Evolutionary conservation across 805 yeast species (phyloP), one percentile per base, ranked within the genome.

Genomic region (Schwanniomyces vanrijiae): DNA sequence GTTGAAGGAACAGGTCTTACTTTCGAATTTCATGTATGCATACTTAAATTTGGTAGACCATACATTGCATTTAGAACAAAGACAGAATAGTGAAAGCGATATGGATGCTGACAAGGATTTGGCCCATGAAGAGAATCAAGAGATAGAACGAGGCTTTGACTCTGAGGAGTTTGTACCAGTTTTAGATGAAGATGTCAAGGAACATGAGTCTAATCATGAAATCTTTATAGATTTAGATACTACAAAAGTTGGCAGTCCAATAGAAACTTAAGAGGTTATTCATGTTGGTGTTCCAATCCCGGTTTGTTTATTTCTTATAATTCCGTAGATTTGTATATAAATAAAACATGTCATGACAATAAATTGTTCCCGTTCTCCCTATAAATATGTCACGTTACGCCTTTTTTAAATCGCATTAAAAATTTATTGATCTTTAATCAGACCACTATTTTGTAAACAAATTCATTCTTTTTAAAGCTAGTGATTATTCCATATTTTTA

Each of bases 11-110:
- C 99, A 94, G 64, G 99, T 94, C 1, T 65, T 94, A 42, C 69
- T 94, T 53, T 89, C 97, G 49, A 94, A 94, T 64, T 94, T 94
- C 79, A 94, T 94, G 99, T 94, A 94, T 62, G 92, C 97, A 0
- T 94, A 94, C 66, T 77, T 94, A 73, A 92, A 94, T 61, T 74
- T 94, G 66, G 96, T 94, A 46, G 96, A 92, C 65, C 97, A 92
- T 62, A 91, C 92, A 13, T 72, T 87, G 55, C 89, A 85, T 64
- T 65, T 88, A 51, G 77, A 73, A 50, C 92, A 87, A 57, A 89
- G 84, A 50, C 60, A 68, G 64, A 61, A 62, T 40, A 37, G 4
- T 37, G 26, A 40, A 9, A 41, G 37, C 2, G 54, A 52, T 5
- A 25, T 34, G 29, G 52, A 44, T 26, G 48, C 33, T 13, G 53